Base-by-base conservation (phyloP, 2,329 filamentous ascomycete genomes). In the Triangularia verruculosa region DNA sequence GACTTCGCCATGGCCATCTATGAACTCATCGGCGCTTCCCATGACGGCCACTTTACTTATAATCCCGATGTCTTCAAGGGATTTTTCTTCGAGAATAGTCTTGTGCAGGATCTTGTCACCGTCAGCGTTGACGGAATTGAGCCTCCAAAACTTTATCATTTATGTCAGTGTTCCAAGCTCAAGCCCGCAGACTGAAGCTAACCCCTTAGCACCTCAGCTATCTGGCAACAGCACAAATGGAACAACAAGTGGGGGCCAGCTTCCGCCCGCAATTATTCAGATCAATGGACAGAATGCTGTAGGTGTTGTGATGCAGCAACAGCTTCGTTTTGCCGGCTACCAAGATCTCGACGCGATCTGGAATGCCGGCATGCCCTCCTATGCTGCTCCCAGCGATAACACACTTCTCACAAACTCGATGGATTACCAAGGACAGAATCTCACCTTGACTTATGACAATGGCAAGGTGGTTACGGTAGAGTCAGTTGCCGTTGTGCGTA, bases 31-130 rank as follows among this genome's bases (percentile, higher is more conserved):
- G 78, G 79, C 24, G 78, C 77, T 1, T 83, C 84, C 3, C 86
- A 90, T 68, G 88, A 91, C 70, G 86, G 87, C 1, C 89, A 91
- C 70, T 86, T 89, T 58, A 75, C 78, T 1, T 86, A 82, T 70
- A 74, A 80, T 13, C 83, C 84, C 2, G 83, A 86, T 66, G 76
- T 81, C 4, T 78, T 87, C 13, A 80, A 78, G 51, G 78, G 83
- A 0, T 86, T 87, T 75, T 76, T 25, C 72, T 82, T 69, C 76
- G 78, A 58, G 69, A 77, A 75, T 32, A 64, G 59, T 3, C 65
- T 77, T 6, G 71, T 70, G 0, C 20, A 62, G 6, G 74, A 75
- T 17, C 70, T 89, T 0, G 84, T 89, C 0, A 89, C 86, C 0
- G 79, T 89, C 7, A 89, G 86, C 1, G 68, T 75, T 3, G 86